A percentile compares a stretch with the other conserved stretches of the same genome.
These are phyloP conservation scores for Kodamaea hsintzibuensis DNA, from an alignment of 805 yeast species.

Conservation along the genomic window DNA sequence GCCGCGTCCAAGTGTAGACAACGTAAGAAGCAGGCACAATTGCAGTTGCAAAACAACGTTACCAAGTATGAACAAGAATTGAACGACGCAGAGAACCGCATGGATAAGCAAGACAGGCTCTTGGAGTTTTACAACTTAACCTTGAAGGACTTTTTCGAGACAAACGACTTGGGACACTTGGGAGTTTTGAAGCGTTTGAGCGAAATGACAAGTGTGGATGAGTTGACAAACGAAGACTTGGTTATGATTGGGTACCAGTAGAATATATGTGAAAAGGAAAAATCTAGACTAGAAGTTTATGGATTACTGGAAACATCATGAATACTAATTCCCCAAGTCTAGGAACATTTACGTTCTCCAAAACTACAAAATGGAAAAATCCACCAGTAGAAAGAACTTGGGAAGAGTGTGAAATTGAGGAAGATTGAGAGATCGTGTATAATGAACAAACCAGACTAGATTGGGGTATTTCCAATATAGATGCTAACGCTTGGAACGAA, in stretches of 20 bases:
- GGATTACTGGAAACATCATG: no score
- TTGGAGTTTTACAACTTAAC: conserved; percentile 11
- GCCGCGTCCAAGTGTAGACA: conserved; percentile 72
- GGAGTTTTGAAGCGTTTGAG: conserved; percentile 7
- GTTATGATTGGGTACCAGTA: conserved; percentile 4
- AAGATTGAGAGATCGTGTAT: not conserved
- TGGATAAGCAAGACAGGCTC: conserved; percentile 23
- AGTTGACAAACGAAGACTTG: conserved; percentile 9
- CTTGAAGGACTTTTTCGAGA: conserved; percentile 13
- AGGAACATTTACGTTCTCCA: not conserved
- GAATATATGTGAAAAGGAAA: not conserved
- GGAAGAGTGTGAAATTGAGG: not conserved
- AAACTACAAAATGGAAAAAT: no score
- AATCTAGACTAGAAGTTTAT: no score
- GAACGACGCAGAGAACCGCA: conserved; percentile 18
- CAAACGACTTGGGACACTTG: conserved; percentile 10
- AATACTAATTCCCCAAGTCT: not conserved
- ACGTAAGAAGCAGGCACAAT: conserved; percentile 67
- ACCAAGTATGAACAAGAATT: conserved; percentile 49
- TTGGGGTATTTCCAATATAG: not conserved
- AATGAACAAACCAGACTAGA: not conserved
- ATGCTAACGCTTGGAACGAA: not conserved
- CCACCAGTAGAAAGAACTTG: no score
- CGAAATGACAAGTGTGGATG: conserved; percentile 6
- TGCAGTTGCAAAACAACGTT: conserved; percentile 62